phyloP scores from a whole-genome alignment of 1,284 basidiomycete genomes.

The Pascua sp. region DNA sequence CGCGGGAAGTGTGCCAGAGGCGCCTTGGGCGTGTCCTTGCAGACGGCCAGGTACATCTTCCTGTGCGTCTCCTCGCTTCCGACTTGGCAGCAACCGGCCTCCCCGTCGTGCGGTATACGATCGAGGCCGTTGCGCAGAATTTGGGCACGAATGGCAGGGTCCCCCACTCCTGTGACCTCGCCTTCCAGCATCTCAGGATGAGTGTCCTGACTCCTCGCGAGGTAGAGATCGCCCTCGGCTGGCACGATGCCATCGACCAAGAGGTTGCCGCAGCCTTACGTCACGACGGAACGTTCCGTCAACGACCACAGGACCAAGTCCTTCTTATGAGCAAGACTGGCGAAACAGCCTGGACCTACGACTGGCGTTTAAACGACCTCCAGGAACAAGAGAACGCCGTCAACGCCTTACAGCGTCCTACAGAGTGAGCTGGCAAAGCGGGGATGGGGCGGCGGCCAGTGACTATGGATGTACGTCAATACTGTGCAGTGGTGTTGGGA shows the following conservation, averaged over 20 bases:
- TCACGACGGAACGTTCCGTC: slow-evolving; percentile 36
- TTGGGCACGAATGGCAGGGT: slow-evolving; percentile 58
- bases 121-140: slow-evolving; percentile 51
- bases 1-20: slow-evolving; percentile 51
- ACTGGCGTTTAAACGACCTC: slow-evolving; percentile 45
- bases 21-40: slow-evolving; percentile 58
- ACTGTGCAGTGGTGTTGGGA: background rate
- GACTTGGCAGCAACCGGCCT: slow-evolving; percentile 59
- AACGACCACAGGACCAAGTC: slow-evolving; percentile 35
- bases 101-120: slow-evolving; percentile 64
- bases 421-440: too few species aligned
- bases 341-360: slow-evolving; percentile 57
- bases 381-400: too few species aligned
- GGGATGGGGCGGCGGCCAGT: too few species aligned
- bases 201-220: slow-evolving; percentile 52
- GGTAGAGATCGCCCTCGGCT: slow-evolving; percentile 52
- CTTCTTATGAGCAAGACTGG: slow-evolving; percentile 57
- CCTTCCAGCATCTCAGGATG: slow-evolving; percentile 54
- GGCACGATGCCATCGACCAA: slow-evolving; percentile 55
- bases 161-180: slow-evolving; percentile 63
- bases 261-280: slow-evolving; percentile 44
- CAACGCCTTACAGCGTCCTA: too few species aligned
- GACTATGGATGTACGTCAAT: background rate
- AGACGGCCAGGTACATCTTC: slow-evolving; percentile 66
- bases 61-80: slow-evolving; percentile 60